phyloP scores from a whole-genome alignment of 1,284 basidiomycete genomes.

The Trichosporon inkin region DNA sequence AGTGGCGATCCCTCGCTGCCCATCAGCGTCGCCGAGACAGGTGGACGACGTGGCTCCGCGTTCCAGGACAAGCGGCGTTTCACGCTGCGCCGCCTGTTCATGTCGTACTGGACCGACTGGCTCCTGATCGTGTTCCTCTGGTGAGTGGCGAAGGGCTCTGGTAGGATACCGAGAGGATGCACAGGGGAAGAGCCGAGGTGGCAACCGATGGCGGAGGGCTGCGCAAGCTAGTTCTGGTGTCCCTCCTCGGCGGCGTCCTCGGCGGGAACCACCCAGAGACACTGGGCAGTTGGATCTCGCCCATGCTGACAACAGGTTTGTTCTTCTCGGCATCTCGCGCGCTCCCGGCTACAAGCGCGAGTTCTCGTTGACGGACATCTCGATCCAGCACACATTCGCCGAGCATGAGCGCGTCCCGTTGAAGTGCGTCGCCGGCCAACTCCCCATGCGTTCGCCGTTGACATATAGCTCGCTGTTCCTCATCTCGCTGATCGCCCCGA shows the following conservation, averaged over 20 bases:
- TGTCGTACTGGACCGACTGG: slow-evolving; percentile 54
- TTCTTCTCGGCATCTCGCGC: slow-evolving; percentile 65
- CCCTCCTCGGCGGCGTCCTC: neutral
- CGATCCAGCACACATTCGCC: slow-evolving; percentile 66
- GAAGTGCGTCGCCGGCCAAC: slow-evolving; percentile 29
- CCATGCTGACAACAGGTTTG: slow-evolving; percentile 53
- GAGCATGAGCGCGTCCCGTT: slow-evolving; percentile 80
- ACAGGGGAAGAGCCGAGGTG: neutral
- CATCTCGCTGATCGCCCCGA: slow-evolving; percentile 65
- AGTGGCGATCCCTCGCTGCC: neutral
- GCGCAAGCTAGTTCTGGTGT: neutral
- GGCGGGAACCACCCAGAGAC: too few species aligned
- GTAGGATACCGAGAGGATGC: too few species aligned
- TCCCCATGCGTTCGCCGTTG: slow-evolving; percentile 27
- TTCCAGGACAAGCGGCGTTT: slow-evolving; percentile 12
- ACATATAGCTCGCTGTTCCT: slow-evolving; percentile 58
- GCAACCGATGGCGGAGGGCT: too few species aligned
- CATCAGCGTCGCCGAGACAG: slow-evolving; percentile 15
- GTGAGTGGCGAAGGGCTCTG: slow-evolving; percentile 58
- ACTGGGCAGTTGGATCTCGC: too few species aligned
- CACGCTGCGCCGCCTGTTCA: slow-evolving; percentile 19
- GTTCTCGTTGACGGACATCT: slow-evolving; percentile 76
- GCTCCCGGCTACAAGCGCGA: slow-evolving; percentile 75
- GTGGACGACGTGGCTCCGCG: slow-evolving; percentile 21
- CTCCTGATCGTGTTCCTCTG: slow-evolving; percentile 63